These are phyloP conservation scores for Erysimum pusillum DNA, from an alignment of 441 rosid species.

Conservation along the genomic window DNA sequence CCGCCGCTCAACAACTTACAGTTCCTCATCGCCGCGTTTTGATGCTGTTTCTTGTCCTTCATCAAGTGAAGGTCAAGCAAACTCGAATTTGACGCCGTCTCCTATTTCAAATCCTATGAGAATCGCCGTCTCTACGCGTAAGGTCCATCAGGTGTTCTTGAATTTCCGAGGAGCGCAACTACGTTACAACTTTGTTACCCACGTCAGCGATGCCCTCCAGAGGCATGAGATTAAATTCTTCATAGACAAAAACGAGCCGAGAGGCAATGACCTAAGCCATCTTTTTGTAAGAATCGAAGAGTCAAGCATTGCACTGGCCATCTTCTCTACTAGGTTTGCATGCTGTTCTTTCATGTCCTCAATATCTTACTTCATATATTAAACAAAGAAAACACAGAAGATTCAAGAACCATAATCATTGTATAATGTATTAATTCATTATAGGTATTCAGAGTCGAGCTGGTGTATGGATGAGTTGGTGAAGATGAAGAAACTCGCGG, in stretches of 20 bases:
- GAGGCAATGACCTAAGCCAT: neutral
- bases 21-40: neutral
- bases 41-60: neutral
- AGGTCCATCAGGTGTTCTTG: neutral
- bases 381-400: neutral
- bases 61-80: neutral
- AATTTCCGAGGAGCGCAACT: slow-evolving; percentile 1
- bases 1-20: neutral
- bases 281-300: neutral
- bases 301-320: neutral
- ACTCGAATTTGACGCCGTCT: neutral
- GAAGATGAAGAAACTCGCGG: neutral
- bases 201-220: neutral
- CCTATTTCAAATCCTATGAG: neutral
- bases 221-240: neutral
- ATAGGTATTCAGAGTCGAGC: slow-evolving; percentile 22
- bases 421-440: too few relatives aligned
- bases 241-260: neutral
- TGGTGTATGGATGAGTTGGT: slow-evolving; percentile 23
- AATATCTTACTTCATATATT: neutral
- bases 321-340: neutral
- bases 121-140: neutral
- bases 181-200: neutral
- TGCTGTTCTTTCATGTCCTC: neutral
- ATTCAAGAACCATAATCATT: neutral